Percentiles rank a stretch among this genome's conserved stretches.
These are phyloP conservation scores for Mucor plumbeus DNA, from an alignment of 371 early-diverging fungal genomes.

Conservation along the genomic window DNA sequence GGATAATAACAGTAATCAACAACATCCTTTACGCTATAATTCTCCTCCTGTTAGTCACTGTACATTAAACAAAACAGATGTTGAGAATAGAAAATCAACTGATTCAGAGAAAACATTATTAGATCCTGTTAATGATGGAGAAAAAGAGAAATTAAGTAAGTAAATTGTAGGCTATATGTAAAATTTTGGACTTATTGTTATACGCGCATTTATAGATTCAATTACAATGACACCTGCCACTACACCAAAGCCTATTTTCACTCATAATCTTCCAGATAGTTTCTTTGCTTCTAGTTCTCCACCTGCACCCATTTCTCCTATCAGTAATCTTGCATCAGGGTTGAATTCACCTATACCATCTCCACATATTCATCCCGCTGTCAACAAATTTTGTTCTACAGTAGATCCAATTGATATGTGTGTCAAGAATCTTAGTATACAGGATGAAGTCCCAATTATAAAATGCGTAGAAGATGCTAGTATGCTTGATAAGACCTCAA, in stretches of 20 bases:
- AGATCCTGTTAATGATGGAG: background rate
- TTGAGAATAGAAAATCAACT: background rate
- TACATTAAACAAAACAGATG: background rate
- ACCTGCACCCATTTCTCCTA: constrained; percentile 17
- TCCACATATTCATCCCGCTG: constrained; percentile 14
- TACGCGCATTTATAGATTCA: background rate
- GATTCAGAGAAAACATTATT: background rate
- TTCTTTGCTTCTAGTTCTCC: constrained; percentile 17
- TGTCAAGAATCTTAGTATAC: background rate
- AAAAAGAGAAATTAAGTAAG: background rate
- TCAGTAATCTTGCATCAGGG: constrained; percentile 7
- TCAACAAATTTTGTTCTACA: background rate
- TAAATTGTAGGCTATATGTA: background rate
- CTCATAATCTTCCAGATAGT: constrained; percentile 19
- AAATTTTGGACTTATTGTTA: too few relatives aligned
- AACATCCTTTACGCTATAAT: background rate
- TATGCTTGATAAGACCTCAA: too few relatives aligned
- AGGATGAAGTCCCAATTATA: too few relatives aligned
- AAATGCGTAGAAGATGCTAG: too few relatives aligned
- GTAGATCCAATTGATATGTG: background rate
- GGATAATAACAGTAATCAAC: background rate
- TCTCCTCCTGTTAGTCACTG: background rate
- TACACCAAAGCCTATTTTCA: constrained; percentile 15
- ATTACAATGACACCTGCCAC: background rate
- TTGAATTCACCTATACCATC: constrained; percentile 14